phyloP scores from a whole-genome alignment of 2,329 filamentous ascomycete genomes.

The Ophiostoma fasciatum region DNA sequence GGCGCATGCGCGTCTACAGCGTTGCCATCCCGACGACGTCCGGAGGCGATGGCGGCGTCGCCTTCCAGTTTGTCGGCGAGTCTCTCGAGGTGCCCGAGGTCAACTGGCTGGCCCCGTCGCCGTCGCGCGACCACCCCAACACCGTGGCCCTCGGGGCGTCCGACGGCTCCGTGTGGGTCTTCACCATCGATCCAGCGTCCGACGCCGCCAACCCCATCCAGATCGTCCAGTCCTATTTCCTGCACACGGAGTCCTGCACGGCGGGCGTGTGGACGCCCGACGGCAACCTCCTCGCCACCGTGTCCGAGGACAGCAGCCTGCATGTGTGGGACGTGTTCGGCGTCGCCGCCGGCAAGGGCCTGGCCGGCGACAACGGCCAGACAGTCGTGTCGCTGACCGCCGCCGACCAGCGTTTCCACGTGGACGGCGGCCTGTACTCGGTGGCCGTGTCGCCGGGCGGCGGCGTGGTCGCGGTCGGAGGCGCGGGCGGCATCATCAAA shows the following conservation, averaged over 20 bases:
- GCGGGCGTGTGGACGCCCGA: slow-evolving; percentile 85
- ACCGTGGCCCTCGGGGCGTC: slow-evolving; percentile 74
- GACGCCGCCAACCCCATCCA: slow-evolving; percentile 48
- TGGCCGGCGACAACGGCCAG: slow-evolving; percentile 33
- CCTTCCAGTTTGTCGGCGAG: slow-evolving; percentile 52
- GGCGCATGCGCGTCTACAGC: slow-evolving; percentile 59
- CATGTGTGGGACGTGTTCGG: slow-evolving; percentile 92
- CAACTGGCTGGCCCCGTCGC: slow-evolving; percentile 75
- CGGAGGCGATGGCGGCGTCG: slow-evolving; percentile 20
- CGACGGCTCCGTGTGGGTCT: slow-evolving; percentile 92
- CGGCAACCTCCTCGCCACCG: slow-evolving; percentile 72
- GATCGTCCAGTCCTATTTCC: slow-evolving; percentile 83
- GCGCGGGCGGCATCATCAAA: slow-evolving; percentile 73
- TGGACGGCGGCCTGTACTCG: slow-evolving; percentile 83
- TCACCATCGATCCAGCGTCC: slow-evolving; percentile 55
- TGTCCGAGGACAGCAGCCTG: slow-evolving; percentile 75
- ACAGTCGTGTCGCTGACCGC: slow-evolving; percentile 64
- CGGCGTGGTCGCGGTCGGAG: slow-evolving; percentile 70
- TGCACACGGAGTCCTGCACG: slow-evolving; percentile 75
- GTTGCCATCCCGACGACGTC: slow-evolving; percentile 25
- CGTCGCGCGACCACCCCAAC: slow-evolving; percentile 56
- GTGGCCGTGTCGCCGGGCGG: slow-evolving; percentile 71
- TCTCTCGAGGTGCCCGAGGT: slow-evolving; percentile 87
- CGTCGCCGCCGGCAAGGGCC: slow-evolving; percentile 45
- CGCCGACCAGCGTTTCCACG: slow-evolving; percentile 76